Evolutionary conservation across 352 stramenopile genomes (phyloP).

Genomic region (Aphanomyces astaci): DNA sequence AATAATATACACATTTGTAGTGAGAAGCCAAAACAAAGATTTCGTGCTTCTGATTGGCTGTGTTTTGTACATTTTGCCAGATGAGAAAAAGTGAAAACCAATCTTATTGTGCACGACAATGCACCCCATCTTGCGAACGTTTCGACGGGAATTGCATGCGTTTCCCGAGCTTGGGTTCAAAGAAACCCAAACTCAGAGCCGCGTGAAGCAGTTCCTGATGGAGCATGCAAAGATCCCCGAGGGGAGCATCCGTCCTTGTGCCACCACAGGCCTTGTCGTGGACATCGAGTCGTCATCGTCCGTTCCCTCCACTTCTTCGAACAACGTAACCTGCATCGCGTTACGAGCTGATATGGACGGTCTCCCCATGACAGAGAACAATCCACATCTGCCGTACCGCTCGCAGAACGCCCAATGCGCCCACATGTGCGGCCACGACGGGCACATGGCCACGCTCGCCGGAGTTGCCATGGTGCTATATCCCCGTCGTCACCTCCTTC

Average conservation of each 20-base stretch:
- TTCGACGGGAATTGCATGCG: conserved; percentile 79
- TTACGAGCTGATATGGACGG: conserved; percentile 95
- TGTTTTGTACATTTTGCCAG: no score
- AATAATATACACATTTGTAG: no score
- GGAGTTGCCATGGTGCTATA: conserved; percentile 80
- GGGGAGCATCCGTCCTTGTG: conserved; percentile 65
- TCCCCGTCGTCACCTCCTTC: conserved; percentile 56
- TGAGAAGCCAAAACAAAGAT: no score
- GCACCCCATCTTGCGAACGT: conserved; percentile 46
- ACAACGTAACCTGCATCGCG: conserved; percentile 77
- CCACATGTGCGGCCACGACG: conserved; percentile 95
- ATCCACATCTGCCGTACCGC: conserved; percentile 68
- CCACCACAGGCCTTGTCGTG: conserved; percentile 84
- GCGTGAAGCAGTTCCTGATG: conserved; percentile 78
- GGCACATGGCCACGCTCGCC: conserved; percentile 91
- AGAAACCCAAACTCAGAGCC: conserved; percentile 79
- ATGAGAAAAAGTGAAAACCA: no score
- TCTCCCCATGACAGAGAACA: conserved; percentile 85
- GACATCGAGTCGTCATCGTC: conserved; percentile 74
- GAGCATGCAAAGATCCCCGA: conserved; percentile 64
- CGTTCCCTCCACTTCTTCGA: conserved; percentile 34
- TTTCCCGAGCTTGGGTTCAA: conserved; percentile 90
- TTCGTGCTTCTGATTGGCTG: no score
- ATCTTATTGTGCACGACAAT: background rate
- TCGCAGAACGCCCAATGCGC: conserved; percentile 48